Evolutionary conservation across 1,139 yeast species (phyloP).

Genomic region (Meyerozyma elateridarum): DNA sequence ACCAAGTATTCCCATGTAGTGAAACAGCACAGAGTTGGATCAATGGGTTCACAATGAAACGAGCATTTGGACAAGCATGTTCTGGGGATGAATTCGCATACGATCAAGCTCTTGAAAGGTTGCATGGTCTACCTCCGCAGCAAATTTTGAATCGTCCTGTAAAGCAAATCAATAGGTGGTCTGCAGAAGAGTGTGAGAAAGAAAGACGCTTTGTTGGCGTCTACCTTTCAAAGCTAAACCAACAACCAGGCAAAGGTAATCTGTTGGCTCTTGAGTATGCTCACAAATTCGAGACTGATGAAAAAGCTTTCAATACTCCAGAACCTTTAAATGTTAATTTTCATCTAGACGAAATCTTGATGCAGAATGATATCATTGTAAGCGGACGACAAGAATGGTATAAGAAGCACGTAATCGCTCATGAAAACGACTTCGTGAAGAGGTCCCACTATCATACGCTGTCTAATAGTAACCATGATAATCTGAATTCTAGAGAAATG

Average conservation of each 20-base stretch:
- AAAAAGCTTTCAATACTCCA: too few species aligned
- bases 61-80: slow-evolving; percentile 43
- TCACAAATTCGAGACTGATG: background rate
- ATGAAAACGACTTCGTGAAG: too few species aligned
- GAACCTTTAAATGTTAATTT: too few species aligned
- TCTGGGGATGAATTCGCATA: slow-evolving; percentile 18
- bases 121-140: slow-evolving; percentile 19
- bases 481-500: too few species aligned
- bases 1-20: slow-evolving; percentile 44
- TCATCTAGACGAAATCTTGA: too few species aligned
- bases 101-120: slow-evolving; percentile 22
- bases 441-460: too few species aligned
- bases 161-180: slow-evolving; percentile 31
- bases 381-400: too few species aligned
- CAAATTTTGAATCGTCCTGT: slow-evolving; percentile 17
- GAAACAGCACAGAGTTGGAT: slow-evolving; percentile 32
- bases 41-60: slow-evolving; percentile 38
- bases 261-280: slow-evolving; percentile 15
- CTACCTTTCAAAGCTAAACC: slow-evolving; percentile 2
- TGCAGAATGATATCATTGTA: too few species aligned
- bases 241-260: slow-evolving; percentile 1
- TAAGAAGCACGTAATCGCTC: too few species aligned
- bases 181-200: slow-evolving; percentile 24
- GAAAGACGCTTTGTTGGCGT: slow-evolving; percentile 15
- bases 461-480: too few species aligned